These are phyloP conservation scores for Kingdonia uniflora DNA, from an alignment of 164 flowering plant species.

Conservation along the genomic window DNA sequence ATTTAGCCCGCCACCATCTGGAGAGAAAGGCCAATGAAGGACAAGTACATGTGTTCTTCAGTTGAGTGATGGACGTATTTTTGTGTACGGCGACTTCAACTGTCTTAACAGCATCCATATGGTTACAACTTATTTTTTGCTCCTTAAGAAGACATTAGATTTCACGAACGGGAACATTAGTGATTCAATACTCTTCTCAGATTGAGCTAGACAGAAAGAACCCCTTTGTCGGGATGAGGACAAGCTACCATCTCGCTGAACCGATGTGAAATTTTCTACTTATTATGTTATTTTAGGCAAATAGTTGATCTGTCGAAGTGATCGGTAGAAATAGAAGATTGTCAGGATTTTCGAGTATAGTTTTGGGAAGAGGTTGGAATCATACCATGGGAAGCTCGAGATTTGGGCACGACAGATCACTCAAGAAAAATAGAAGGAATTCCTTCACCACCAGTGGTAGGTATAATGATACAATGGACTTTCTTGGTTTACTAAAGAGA, in stretches of 20 bases:
- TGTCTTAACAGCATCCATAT: slow-evolving; percentile 97
- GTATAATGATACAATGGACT: too few species aligned
- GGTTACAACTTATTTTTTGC: slow-evolving; percentile 95
- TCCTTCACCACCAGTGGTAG: slow-evolving; percentile 11
- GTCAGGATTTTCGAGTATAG: slow-evolving; percentile 62
- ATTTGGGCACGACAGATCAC: too few species aligned
- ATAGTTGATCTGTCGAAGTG: slow-evolving; percentile 63
- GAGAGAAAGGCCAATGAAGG: too few species aligned
- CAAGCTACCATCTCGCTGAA: slow-evolving; percentile 77
- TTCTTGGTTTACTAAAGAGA: too few species aligned
- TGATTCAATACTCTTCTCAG: slow-evolving; percentile 77
- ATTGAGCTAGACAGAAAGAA: slow-evolving; percentile 33
- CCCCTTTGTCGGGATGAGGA: slow-evolving; percentile 45
- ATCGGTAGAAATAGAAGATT: slow-evolving; percentile 67
- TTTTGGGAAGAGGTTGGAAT: too few species aligned
- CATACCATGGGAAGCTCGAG: slow-evolving; percentile 22
- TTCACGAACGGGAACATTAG: slow-evolving; percentile 37
- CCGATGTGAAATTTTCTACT: slow-evolving; percentile 79
- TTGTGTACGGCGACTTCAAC: too few species aligned
- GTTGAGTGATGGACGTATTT: too few species aligned
- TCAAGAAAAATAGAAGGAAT: slow-evolving; percentile 17
- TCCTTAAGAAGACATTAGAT: too few species aligned
- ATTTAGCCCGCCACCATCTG: too few species aligned
- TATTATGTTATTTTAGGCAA: slow-evolving; percentile 74
- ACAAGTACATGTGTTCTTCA: too few species aligned